Evolutionary conservation across 176 grass and related monocot genomes (phyloP).

Genomic region (Chloris gayana): DNA sequence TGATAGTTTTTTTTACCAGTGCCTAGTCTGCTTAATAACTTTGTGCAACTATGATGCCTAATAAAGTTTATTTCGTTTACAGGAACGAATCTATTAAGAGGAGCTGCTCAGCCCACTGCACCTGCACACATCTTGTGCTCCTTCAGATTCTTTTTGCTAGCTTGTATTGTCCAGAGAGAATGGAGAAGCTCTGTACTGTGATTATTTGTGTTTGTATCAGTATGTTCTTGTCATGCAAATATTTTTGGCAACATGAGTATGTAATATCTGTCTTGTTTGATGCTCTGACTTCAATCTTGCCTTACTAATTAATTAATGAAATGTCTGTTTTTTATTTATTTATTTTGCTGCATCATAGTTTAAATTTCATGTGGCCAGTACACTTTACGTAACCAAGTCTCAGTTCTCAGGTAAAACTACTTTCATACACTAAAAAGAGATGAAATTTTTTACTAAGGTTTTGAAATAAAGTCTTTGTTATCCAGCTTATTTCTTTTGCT

Average conservation of each 20-base stretch:
- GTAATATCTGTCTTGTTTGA: neutral
- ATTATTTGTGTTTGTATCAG: constrained; percentile 18
- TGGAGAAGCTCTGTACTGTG: constrained; percentile 9
- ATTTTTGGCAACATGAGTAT: neutral
- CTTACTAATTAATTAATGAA: too few species aligned
- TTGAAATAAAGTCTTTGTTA: too few species aligned
- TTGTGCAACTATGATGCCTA: neutral
- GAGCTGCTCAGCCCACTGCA: neutral
- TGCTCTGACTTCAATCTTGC: neutral
- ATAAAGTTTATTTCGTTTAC: neutral
- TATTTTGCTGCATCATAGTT: too few species aligned
- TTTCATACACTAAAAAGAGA: too few species aligned
- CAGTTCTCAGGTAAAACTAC: too few species aligned
- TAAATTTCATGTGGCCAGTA: too few species aligned
- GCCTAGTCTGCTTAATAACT: neutral
- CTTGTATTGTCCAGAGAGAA: neutral
- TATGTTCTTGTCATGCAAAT: neutral
- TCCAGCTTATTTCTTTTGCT: too few species aligned
- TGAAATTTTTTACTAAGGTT: too few species aligned
- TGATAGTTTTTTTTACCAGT: too few species aligned
- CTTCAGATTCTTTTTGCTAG: neutral
- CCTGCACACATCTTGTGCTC: neutral
- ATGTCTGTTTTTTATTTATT: too few species aligned
- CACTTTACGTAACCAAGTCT: too few species aligned
- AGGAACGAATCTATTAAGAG: neutral